Evolutionary conservation across 805 yeast species (phyloP), one percentile per base, ranked within the genome.

Genomic region (Candida sphagnicola): DNA sequence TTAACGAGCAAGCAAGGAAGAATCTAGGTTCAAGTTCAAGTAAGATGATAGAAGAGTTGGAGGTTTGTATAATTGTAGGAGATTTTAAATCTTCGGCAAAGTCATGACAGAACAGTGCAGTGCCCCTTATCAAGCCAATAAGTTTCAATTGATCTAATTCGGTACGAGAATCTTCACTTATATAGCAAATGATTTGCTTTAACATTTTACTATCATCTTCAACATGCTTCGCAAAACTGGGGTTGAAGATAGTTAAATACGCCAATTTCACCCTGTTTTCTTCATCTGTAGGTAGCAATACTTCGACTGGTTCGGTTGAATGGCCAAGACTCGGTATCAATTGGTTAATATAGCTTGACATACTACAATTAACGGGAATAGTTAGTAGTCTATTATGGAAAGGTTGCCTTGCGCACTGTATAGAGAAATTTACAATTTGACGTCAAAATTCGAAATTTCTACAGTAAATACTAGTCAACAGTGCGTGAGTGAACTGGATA

Each of bases 81-180:
- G 38, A 41, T 10, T 39, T 33, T 4, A 35, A 15, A 14, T 36
- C 18, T 15, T 38, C 19, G 8, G n/a, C 47, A 39, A 67, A 64
- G 24, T 53, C 59, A 3, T 42, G 36, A 6, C 56, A 54, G 33
- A 68, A 50, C 17, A 65, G 56, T 31, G 51, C 54, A 2, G 65
- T 53, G 3, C 73, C 73, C 32, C 67, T 56, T 8, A 65, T 47
- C 13, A 68, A 43, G 0, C 74, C 72, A 8, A 68, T 44, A 2
- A 58, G 40, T 21, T 60, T 54, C 21, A 66, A 31, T 29, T 61
- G 61, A 28, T 59, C 62, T 10, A 47, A 38, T 36, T 43, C 4
- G 35, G 35, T 12, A 39, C 39, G 15, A 39, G 42, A 2, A 39
- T 39, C 45, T 2, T 40, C 42, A 8, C 59, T 44, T 19, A 55